Percentiles rank a stretch among this genome's conserved stretches.
phyloP scores from a whole-genome alignment of 2,329 filamentous ascomycete species.

The Leptographium flavum region DNA sequence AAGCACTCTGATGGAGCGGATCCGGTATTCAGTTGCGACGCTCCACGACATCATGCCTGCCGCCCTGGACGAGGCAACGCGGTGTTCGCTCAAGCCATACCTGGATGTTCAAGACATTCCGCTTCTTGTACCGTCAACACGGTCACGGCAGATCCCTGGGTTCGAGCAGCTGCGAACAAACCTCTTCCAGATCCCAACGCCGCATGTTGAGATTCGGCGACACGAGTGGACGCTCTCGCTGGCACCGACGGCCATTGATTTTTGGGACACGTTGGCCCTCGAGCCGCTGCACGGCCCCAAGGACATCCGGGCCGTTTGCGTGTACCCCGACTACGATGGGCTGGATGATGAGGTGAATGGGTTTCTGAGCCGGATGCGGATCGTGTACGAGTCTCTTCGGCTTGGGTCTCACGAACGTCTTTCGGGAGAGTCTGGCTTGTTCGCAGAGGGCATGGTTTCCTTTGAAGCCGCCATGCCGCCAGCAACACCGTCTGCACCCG shows the following conservation, averaged over 20 bases:
- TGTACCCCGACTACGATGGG: constrained; percentile 53
- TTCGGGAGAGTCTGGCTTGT: constrained; percentile 25
- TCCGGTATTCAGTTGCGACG: constrained; percentile 33
- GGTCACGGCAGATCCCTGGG: constrained; percentile 32
- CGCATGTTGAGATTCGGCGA: constrained; percentile 59
- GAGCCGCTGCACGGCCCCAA: constrained; percentile 58
- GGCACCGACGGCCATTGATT: constrained; percentile 57
- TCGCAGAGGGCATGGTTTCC: constrained; percentile 31
- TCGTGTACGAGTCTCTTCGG: constrained; percentile 59
- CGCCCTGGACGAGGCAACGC: constrained; percentile 26
- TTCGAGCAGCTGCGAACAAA: constrained; percentile 34
- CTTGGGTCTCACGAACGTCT: constrained; percentile 50
- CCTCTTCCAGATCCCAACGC: constrained; percentile 49
- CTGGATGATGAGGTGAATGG: constrained; percentile 43
- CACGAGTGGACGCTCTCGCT: constrained; percentile 57
- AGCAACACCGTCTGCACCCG: neutral
- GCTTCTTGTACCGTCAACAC: constrained; percentile 34
- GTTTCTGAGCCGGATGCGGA: constrained; percentile 55
- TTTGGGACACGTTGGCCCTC: constrained; percentile 72
- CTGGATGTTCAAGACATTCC: constrained; percentile 45
- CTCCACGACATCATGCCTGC: constrained; percentile 30
- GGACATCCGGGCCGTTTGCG: constrained; percentile 54
- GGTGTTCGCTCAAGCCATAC: constrained; percentile 32
- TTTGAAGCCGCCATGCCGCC: constrained; percentile 21
- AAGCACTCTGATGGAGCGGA: constrained; percentile 26